Evolutionary conservation across 345 rosid genomes (phyloP), one percentile per base, ranked within the genome.

Genomic region (Populus nigra): DNA sequence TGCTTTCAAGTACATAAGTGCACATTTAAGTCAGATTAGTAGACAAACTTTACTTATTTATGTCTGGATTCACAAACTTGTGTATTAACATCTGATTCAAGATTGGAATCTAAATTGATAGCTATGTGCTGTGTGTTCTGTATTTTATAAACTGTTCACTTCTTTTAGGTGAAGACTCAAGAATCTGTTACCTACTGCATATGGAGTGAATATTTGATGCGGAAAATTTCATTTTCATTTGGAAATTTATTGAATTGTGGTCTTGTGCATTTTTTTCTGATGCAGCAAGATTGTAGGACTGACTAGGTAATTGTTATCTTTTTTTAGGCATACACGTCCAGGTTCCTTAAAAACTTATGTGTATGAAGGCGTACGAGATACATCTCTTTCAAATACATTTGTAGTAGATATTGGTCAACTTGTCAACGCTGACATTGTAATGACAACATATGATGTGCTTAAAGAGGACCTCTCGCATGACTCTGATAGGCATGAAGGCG

Each of bases 401-500:
- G 68, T 66, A 45, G 78, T 83, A 70, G 92, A 90, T 72, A 86
- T 95, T 59, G 75, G 80, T 68, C 93, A 91, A 84, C 92, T 95
- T 79, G 84, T 91, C 71, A 79, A 75, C 75, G 90, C 92, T 73
- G 98, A 95, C 81, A 89, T 93, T 74, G 92, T 95, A 63, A 84
- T 93, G 84, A 93, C 99, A 76, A 90, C 98, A 27, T 95, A 95
- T 78, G 99, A 95, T 83, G 98, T 95, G 78, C 97, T 95, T 65
- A 95, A 87, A 87, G 98, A 93, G 86, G 99, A 95, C 88, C 83
- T 95, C 71, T 92, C 97, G 18, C 99, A 95, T 77, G 98, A 95
- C 79, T 86, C 85, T 67, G 99, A 95, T 79, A 86, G 99, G 88
- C 98, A 93, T 82, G 93, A 89, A 81, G 99, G 99, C 75, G 98